A percentile compares a stretch with the other conserved stretches of the same genome.
These are phyloP conservation scores for Aciculoconidium aculeatum DNA, from an alignment of 805 yeast species.

Conservation along the genomic window DNA sequence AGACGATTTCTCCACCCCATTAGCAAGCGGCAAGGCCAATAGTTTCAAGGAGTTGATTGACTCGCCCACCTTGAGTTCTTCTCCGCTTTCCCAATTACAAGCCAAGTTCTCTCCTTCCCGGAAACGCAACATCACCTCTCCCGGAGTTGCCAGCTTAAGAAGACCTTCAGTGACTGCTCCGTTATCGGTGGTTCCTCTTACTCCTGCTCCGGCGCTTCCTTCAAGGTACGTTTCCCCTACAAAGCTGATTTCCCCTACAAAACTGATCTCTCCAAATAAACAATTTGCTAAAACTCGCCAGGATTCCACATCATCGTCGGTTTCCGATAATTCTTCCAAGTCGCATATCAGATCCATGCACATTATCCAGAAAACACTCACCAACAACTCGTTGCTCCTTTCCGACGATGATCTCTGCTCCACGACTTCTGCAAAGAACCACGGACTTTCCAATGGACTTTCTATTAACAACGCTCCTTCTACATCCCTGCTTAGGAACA, in stretches of 20 bases:
- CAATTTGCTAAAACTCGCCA: background rate
- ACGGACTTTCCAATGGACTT: background rate
- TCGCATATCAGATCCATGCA: slow-evolving; percentile 8
- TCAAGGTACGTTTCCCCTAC: too few species aligned
- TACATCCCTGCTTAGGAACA: slow-evolving; percentile 3
- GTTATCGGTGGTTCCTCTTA: too few species aligned
- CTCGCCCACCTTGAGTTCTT: slow-evolving; percentile 9
- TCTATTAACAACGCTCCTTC: too few species aligned
- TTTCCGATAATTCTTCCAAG: slow-evolving; percentile 6
- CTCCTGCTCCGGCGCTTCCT: too few species aligned
- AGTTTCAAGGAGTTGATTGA: slow-evolving; percentile 11
- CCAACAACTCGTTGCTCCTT: slow-evolving; percentile 7
- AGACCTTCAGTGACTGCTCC: too few species aligned
- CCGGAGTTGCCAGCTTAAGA: too few species aligned
- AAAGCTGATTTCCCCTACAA: too few species aligned
- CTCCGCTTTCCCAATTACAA: slow-evolving; percentile 13
- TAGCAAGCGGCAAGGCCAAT: slow-evolving; percentile 6
- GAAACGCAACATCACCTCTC: too few species aligned
- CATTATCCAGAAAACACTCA: slow-evolving; percentile 10
- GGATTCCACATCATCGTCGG: slow-evolving; percentile 1
- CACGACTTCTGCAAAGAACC: background rate
- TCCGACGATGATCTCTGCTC: too few species aligned
- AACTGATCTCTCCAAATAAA: background rate
- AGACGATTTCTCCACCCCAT: slow-evolving; percentile 5
- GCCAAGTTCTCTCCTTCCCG: too few species aligned